Conservation (phyloP, 345 rosid species). For the Salix arbutifolia region DNA sequence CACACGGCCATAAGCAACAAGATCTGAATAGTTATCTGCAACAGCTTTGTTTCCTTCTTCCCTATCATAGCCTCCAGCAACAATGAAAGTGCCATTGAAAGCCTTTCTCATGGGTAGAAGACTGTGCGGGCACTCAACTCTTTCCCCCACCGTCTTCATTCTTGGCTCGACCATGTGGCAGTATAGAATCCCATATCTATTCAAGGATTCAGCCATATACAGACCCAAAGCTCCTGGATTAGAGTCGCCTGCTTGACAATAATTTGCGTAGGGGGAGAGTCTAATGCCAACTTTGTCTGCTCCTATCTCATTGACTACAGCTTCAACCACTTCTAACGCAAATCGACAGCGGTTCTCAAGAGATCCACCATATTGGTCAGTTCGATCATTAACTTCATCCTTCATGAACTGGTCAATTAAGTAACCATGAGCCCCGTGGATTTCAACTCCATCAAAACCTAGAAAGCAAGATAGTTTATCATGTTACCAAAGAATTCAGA, state of each 20-base stretch:
- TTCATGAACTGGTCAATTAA: slow-evolving; percentile 68
- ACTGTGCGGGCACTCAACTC: slow-evolving; percentile 22
- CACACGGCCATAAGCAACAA: slow-evolving; percentile 53
- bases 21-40: slow-evolving; percentile 44
- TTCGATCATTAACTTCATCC: slow-evolving; percentile 66
- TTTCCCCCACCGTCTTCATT: slow-evolving; percentile 37
- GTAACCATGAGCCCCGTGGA: slow-evolving; percentile 73
- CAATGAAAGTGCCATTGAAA: slow-evolving; percentile 61
- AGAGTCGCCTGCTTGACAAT: slow-evolving; percentile 54
- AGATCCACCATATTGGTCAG: slow-evolving; percentile 68
- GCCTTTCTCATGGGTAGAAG: slow-evolving; percentile 58
- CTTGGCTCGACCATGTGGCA: slow-evolving; percentile 73
- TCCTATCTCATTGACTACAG: slow-evolving; percentile 59
- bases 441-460: slow-evolving; percentile 85
- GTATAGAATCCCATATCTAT: slow-evolving; percentile 51
- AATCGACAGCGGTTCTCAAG: slow-evolving; percentile 62
- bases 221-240: slow-evolving; percentile 55
- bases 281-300: slow-evolving; percentile 69
- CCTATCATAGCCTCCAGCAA: slow-evolving; percentile 51
- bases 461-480: background rate
- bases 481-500: background rate
- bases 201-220: slow-evolving; percentile 57
- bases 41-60: slow-evolving; percentile 52
- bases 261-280: slow-evolving; percentile 54
- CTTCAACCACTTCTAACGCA: slow-evolving; percentile 59